Evolutionary conservation across 1,139 yeast species (phyloP).

Genomic region (Taiozyma sp.): DNA sequence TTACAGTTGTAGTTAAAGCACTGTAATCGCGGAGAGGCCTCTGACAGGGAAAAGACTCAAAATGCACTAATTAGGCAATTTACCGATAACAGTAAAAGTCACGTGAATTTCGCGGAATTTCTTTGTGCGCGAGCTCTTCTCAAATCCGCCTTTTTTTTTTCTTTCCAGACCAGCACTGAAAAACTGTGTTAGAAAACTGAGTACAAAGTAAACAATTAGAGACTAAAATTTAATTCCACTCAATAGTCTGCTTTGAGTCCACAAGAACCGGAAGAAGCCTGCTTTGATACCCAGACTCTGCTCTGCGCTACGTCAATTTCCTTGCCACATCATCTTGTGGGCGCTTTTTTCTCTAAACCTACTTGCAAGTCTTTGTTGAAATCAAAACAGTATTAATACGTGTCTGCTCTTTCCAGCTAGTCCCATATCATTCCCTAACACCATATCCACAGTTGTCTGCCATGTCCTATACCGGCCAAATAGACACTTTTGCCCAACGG

Average conservation of each 20-base stretch:
- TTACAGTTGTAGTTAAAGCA: no score
- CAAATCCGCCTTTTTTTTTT: conserved; percentile 1
- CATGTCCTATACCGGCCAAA: conserved; percentile 42
- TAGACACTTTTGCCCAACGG: conserved; percentile 31
- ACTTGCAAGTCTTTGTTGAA: background rate
- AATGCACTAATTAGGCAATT: background rate
- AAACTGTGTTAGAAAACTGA: background rate
- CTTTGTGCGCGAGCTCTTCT: background rate
- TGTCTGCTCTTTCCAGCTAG: background rate
- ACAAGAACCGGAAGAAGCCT: background rate
- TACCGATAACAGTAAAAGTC: background rate
- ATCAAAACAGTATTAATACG: background rate
- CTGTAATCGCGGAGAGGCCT: no score
- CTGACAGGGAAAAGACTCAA: no score
- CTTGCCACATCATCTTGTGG: background rate
- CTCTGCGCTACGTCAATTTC: background rate
- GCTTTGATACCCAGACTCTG: background rate
- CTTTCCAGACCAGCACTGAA: background rate
- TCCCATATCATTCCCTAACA: background rate
- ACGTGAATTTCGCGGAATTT: conserved; percentile 9
- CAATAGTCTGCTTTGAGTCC: background rate
- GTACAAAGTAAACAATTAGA: background rate
- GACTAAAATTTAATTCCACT: background rate
- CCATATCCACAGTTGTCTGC: background rate
- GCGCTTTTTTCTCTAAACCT: background rate